Evolutionary conservation across 2,329 filamentous ascomycete genomes (phyloP), one percentile per base, ranked within the genome.

Genomic region (Stemphylium lycopersici): DNA sequence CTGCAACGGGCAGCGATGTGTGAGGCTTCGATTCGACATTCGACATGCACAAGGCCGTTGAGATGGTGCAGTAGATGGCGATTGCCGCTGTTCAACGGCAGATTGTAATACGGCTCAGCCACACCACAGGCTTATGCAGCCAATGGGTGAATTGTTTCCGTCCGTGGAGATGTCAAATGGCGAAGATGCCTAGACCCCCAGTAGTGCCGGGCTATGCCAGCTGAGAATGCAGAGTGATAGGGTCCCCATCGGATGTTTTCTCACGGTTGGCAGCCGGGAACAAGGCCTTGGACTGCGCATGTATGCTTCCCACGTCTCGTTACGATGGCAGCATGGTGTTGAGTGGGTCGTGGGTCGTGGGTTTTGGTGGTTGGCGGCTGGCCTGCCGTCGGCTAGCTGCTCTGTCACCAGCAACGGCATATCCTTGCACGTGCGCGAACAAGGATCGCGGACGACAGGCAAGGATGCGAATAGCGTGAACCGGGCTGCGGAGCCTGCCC

Each of bases 361-460:
- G 31, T 24, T n/a, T 41, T 26, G 22, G 22, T 6, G 3, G 22
- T 6, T 41, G 38, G 38, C 38, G 11, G 22, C 11, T 15, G 22
- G 38, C 12, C 13, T 41, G 22, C 24, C 22, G 24, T 42, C 5
- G 24, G 24, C 26, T 29, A 29, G 26, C 26, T 29, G 26, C 2
- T 29, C 26, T 29, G 26, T 26, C 20, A n/a, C 31, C 33, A 18
- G 11, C 15, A 22, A 20, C 33, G 34, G 33, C 12, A 13, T 16
- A 48, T 39, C 36, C 26, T 48, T 48, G 48, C 39, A 44, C 32
- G 33, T 50, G 48, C 48, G 13, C n/a, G n/a, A 15, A 26, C 48
- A 34, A 33, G 48, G 39, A 43, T 37, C 8, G 12, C 15, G 15
- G 24, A 26, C 31, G 32, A 24, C 41, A n/a, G 24, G 32, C 13